Evolutionary conservation across 768 basidiomycete species (phyloP), one percentile per base, ranked within the genome.

Genomic region (Boletus patriciae): DNA sequence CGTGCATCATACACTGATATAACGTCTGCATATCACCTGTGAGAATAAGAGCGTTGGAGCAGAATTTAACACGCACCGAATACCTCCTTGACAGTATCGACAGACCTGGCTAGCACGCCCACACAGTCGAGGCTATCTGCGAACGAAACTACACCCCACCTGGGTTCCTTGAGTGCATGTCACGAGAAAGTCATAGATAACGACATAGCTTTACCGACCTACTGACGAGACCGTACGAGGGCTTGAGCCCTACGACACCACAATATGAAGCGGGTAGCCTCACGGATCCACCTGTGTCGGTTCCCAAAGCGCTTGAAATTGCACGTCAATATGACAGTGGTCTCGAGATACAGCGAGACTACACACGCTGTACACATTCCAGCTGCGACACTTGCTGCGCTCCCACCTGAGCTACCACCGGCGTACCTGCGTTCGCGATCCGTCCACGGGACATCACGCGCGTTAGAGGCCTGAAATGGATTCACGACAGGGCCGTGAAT

Each of bases 101-200:
- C 80, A 18, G 80, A 76, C 42, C 70, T 74, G 0, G 83, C 86
- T 46, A 99, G 70, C 6, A 98, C 75, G 0, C 96, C 96, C 0
- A 99, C 94, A 62, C 92, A 95, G 65, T 99, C 97, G 13, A 99
- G 75, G 59, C 93, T 95, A 65, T 97, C 94, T 1, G 96, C 96
- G 62, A 92, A 99, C 0, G 94, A 87, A 4, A 99, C 83, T 0
- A 98, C 84, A 7, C 97, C 97, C 84, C 87, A 88, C 66, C 95
- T 93, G 42, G 2, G 27, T 25, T 29, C 27, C n/a, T 62, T 44
- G 54, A 53, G 63, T 15, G 41, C 18, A 48, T 25, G 42, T 55
- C 47, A 50, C 46, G 45, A 40, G 11, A 18, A 36, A 19, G 19
- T 45, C 25, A 29, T 5, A 15, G 8, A 40, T n/a, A 50, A 25